Evolutionary conservation across 2,329 filamentous ascomycete genomes (phyloP).

Genomic region (Apiospora arundinis): DNA sequence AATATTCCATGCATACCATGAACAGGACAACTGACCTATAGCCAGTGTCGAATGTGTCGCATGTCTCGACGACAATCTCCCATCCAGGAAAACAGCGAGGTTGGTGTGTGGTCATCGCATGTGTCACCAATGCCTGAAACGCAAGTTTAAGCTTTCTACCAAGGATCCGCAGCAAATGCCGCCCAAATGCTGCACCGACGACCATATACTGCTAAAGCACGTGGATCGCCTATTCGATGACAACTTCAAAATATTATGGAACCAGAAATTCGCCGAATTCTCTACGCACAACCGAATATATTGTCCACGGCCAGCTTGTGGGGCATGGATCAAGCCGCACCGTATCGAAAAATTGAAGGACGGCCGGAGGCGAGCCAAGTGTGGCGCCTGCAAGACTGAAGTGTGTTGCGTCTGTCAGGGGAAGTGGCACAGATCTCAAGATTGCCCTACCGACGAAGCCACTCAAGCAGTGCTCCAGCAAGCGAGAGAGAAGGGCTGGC

Average conservation of each 20-base stretch:
- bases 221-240: constrained; percentile 77
- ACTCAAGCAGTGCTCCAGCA: constrained; percentile 67
- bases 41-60: constrained; percentile 73
- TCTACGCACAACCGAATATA: constrained; percentile 78
- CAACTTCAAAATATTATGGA: constrained; percentile 80
- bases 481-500: constrained; percentile 73
- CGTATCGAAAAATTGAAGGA: constrained; percentile 66
- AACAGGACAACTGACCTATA: constrained; percentile 26
- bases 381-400: constrained; percentile 73
- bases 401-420: constrained; percentile 78
- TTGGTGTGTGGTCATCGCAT: constrained; percentile 82
- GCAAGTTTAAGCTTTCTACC: constrained; percentile 76
- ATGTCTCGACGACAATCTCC: constrained; percentile 71
- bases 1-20: background rate
- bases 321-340: constrained; percentile 79
- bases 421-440: constrained; percentile 72
- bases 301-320: constrained; percentile 75
- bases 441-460: constrained; percentile 76
- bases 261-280: constrained; percentile 79
- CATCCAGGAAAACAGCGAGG: constrained; percentile 68
- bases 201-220: constrained; percentile 76
- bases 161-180: constrained; percentile 84
- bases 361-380: constrained; percentile 71
- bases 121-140: constrained; percentile 78
- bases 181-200: constrained; percentile 77